Conservation (phyloP, 2,329 filamentous ascomycete species). For the Arthroderma sp. region DNA sequence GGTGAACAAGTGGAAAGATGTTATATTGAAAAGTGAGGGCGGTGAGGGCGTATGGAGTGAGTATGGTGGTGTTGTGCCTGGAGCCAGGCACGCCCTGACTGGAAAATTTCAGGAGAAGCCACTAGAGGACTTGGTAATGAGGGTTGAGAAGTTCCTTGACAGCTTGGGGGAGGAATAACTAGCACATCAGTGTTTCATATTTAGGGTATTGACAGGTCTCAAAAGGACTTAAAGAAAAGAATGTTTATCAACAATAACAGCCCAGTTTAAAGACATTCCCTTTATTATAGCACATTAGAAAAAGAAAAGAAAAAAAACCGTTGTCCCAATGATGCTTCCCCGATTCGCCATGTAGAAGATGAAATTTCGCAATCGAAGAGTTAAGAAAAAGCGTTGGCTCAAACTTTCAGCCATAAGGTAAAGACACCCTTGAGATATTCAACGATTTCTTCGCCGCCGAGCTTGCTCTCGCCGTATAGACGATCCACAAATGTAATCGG, state of each 20-base stretch:
- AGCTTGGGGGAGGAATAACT: conserved; percentile 10
- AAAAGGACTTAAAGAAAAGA: too few species aligned
- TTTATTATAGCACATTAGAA: too few species aligned
- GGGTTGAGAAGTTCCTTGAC: conserved; percentile 22
- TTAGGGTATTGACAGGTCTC: background rate
- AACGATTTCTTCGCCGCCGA: conserved; percentile 89
- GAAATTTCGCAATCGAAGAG: conserved; percentile 5
- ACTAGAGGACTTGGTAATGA: conserved; percentile 20
- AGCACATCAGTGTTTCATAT: too few species aligned
- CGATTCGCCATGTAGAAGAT: conserved; percentile 8
- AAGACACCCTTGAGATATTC: conserved; percentile 85
- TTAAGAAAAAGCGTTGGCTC: conserved; percentile 8
- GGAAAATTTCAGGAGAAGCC: conserved; percentile 35
- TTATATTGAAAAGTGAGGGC: conserved; percentile 20
- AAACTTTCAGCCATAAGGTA: conserved; percentile 65
- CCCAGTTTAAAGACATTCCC: too few species aligned
- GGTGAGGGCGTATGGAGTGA: conserved; percentile 33
- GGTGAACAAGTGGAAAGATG: conserved; percentile 30
- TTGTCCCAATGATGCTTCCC: conserved; percentile 4
- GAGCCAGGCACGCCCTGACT: conserved; percentile 37
- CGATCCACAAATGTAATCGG: conserved; percentile 95
- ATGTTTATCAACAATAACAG: too few species aligned
- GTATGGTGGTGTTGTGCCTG: conserved; percentile 35
- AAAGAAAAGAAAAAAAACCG: background rate
- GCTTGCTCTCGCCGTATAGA: conserved; percentile 87